Evolutionary conservation across 257 asterid species (phyloP), one percentile per base, ranked within the genome.

Genomic region (Solanum ossicruentum): DNA sequence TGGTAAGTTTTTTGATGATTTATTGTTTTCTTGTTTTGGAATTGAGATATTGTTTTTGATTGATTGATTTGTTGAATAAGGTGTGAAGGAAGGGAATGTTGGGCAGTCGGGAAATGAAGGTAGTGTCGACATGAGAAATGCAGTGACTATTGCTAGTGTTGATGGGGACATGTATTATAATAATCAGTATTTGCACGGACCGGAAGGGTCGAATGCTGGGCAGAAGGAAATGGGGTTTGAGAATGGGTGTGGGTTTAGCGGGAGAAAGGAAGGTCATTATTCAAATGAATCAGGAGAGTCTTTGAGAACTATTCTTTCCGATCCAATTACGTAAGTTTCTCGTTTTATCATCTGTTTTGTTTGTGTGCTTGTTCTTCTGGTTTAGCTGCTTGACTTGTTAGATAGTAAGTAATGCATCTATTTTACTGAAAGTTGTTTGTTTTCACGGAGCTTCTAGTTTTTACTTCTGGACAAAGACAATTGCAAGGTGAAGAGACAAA

Each of bases 261-360:
- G 96, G 89, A 91, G 93, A 88, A 95, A 91, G 89, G 98, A 92
- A 63, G 88, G 86, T 43, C 86, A 86, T 3, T 89, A 78, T 88
- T 85, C 86, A 17, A 87, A 89, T 90, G 98, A 95, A 71, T 85
- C 96, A 1, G 92, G 92, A 90, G 97, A 94, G 83, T 87, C 98
- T 0, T 88, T 97, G 89, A 95, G 97, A 89, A 87, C 90, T 61
- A 93, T 92, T 86, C 90, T 97, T 21, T 92, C 97, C 3, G 99
- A 97, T 89, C 98, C 98, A 84, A 60, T 97, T 26, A 92, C 98
- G 98, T 95, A 89, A 82, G 98, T 86, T 52, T 71, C 87, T 67
- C 54, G 65, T 17, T 17, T 3, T 52, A 12, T 78, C 15, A 49
- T 77, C 45, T 23, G 61, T 15, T 77, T 15, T 77, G 21, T 2